Conservation (phyloP, 345 rosid genomes). For the Physaria fendleri region DNA sequence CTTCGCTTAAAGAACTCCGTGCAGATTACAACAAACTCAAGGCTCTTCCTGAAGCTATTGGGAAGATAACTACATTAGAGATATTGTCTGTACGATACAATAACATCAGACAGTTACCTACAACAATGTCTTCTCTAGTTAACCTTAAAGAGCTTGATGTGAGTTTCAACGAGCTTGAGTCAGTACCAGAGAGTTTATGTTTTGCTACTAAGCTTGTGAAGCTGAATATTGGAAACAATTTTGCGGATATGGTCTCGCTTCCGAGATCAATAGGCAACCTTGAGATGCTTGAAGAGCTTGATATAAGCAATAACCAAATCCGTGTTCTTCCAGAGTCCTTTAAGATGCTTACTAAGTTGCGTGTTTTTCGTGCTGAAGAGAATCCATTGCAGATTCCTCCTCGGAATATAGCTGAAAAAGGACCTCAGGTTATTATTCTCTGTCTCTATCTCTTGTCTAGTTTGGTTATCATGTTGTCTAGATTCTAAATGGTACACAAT, state of each 20-base stretch:
- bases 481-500: not conserved
- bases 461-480: not conserved
- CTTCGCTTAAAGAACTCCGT: too few species aligned
- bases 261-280: conserved; percentile 97
- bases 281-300: conserved; percentile 88
- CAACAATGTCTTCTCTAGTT: conserved; percentile 79
- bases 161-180: conserved; percentile 97
- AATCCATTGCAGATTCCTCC: conserved; percentile 96
- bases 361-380: conserved; percentile 67
- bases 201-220: conserved; percentile 86
- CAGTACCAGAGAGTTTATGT: conserved; percentile 93
- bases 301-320: conserved; percentile 96
- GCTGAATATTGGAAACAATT: conserved; percentile 90
- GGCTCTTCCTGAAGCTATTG: too few species aligned
- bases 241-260: conserved; percentile 66
- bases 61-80: too few species aligned
- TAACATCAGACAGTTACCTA: conserved; percentile 81
- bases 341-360: conserved; percentile 60
- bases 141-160: conserved; percentile 78
- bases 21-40: too few species aligned
- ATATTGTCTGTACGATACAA: too few species aligned
- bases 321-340: conserved; percentile 84
- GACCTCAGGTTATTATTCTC: conserved; percentile 97
- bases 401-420: conserved; percentile 65
- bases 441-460: not conserved